Base-by-base conservation (phyloP, 305 asterid genomes). In the Plantago coronopus region DNA sequence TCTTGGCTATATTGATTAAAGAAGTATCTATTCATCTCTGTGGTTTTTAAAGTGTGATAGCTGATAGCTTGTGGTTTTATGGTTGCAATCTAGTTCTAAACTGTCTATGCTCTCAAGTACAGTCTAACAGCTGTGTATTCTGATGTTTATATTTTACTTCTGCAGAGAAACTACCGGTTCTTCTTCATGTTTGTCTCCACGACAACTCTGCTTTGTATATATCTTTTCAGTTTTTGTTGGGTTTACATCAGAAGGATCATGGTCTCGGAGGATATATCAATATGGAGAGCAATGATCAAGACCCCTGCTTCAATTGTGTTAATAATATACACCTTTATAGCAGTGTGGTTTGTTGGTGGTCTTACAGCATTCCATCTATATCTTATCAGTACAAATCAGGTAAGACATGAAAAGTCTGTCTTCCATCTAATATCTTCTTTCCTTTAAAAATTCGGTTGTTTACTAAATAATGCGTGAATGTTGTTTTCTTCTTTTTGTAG, bases 331-430 rank as follows among this genome's bases (percentile, higher is more conserved):
- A 81, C 94, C 48, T 89, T 89, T 61, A 68, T 89, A 23, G 73
- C 81, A 2, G 78, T 81, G 64, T 89, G 97, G 97, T 89, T 89
- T 68, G 97, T 86, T 37, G 97, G 97, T 40, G 94, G 97, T 72
- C 91, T 89, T 59, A 84, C 95, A 5, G 81, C 84, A 17, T 89
- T 89, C 49, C 97, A 89, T 79, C 48, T 89, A n/a, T 86, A 86
- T 65, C 79, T 86, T 58, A 79, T 86, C 17, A 54, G 89, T 57
- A 75, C 91, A 45, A 86, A 86, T 66, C 97, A 89, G 97, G 97
- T 73, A 51, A 20, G 7, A 10, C n/a, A n/a, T n/a, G n/a, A n/a
- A n/a, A n/a, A n/a, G n/a, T n/a, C n/a, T n/a, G n/a, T n/a, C n/a
- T n/a, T n/a, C n/a, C n/a, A n/a, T n/a, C n/a, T n/a, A n/a, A n/a